A percentile compares a stretch with the other conserved stretches of the same genome.
phyloP scores from a whole-genome alignment of 176 grass and related monocot species.

The Aegilops speltoides region DNA sequence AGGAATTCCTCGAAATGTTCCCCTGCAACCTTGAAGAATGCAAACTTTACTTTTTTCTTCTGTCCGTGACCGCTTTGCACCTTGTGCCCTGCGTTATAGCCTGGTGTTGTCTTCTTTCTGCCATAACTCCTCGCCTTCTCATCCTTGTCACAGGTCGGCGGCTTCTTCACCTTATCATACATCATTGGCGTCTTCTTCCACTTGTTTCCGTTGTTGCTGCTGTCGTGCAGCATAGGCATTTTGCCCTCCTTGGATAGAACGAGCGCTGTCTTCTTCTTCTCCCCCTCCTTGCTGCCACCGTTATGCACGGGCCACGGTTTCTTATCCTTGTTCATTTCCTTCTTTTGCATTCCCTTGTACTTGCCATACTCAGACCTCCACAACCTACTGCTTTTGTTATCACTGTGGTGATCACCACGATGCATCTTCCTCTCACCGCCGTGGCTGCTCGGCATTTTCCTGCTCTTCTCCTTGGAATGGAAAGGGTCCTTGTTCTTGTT shows the following conservation, averaged over 20 bases:
- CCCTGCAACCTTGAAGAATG: conserved; percentile 51
- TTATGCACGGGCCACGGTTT: background rate
- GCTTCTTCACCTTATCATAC: background rate
- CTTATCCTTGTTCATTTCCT: conserved; percentile 2
- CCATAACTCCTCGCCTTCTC: background rate
- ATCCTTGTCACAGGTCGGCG: background rate
- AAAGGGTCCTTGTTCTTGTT: background rate
- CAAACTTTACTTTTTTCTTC: background rate
- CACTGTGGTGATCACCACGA: background rate
- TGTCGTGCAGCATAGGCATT: background rate
- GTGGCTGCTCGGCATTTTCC: background rate
- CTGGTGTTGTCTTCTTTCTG: background rate
- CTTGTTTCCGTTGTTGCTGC: conserved; percentile 15
- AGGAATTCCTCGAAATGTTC: conserved; percentile 43
- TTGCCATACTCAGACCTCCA: background rate
- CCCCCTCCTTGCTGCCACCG: background rate
- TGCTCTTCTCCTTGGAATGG: conserved; percentile 5
- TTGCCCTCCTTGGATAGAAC: conserved; percentile 13
- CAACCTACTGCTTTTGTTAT: background rate
- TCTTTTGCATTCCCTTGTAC: background rate
- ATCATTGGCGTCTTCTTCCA: background rate
- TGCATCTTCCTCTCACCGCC: background rate
- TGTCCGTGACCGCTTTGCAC: background rate
- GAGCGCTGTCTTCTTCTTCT: background rate
- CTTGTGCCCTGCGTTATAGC: background rate